Conservation (phyloP, 805 yeast genomes). For the Teunomyces lycoperdinae region DNA sequence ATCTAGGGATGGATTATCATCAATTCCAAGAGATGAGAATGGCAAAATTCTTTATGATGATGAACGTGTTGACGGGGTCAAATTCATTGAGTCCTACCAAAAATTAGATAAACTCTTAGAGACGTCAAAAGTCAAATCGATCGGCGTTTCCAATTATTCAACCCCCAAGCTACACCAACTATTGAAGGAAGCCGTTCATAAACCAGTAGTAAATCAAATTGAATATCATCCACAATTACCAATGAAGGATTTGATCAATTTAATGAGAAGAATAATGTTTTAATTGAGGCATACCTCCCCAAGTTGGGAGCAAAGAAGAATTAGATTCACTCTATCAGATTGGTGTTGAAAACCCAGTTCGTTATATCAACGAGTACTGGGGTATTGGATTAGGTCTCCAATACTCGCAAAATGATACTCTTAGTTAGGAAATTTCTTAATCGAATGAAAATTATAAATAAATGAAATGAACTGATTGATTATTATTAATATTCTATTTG, state of each 20-base stretch:
- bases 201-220: conserved; percentile 56
- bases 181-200: conserved; percentile 34
- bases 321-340: conserved; percentile 27
- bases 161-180: conserved; percentile 27
- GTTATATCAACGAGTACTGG: conserved; percentile 34
- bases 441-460: not conserved
- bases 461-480: too few species aligned
- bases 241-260: conserved; percentile 41
- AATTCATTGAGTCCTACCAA: conserved; percentile 29
- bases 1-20: conserved; percentile 39
- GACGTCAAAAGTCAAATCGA: conserved; percentile 41
- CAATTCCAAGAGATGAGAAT: conserved; percentile 32
- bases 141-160: conserved; percentile 59
- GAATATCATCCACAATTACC: conserved; percentile 34
- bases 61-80: conserved; percentile 32
- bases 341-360: conserved; percentile 27
- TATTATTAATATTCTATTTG: too few species aligned
- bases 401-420: conserved; percentile 35
- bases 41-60: conserved; percentile 35
- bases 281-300: conserved; percentile 54
- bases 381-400: conserved; percentile 36
- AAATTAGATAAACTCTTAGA: conserved; percentile 26
- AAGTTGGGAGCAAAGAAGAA: conserved; percentile 54
- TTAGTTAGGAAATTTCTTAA: conserved; percentile 4
- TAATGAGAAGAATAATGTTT: conserved; percentile 33